Evolutionary conservation across 129 eudicot species (phyloP), one percentile per base, ranked within the genome.

Genomic region (Dittrichia graveolens): DNA sequence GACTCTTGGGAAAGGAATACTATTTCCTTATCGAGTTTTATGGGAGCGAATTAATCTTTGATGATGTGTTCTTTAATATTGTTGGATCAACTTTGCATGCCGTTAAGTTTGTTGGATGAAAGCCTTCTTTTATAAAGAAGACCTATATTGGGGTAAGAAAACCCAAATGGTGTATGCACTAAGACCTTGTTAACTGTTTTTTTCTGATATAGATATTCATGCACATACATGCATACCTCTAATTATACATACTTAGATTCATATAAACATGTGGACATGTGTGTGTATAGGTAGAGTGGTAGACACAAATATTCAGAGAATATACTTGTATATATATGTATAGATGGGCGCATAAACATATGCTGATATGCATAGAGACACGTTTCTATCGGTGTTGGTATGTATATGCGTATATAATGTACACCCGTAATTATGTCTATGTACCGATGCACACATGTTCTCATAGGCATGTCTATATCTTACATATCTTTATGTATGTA

Each of bases 1-100:
- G 31, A 24, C n/a, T n/a, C n/a, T n/a, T n/a, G n/a, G 58, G 73
- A 50, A 37, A 60, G 52, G 41, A 19, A n/a, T n/a, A n/a, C n/a
- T n/a, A n/a, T n/a, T n/a, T n/a, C n/a, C n/a, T n/a, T n/a, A n/a
- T n/a, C n/a, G n/a, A n/a, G n/a, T n/a, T n/a, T n/a, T n/a, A n/a
- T n/a, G n/a, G n/a, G n/a, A n/a, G n/a, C n/a, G n/a, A n/a, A n/a
- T n/a, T n/a, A n/a, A n/a, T n/a, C n/a, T n/a, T n/a, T n/a, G n/a
- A n/a, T n/a, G n/a, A n/a, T n/a, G n/a, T n/a, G n/a, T n/a, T n/a
- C n/a, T n/a, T n/a, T n/a, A n/a, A n/a, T n/a, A n/a, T n/a, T n/a
- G n/a, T n/a, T n/a, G n/a, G n/a, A n/a, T n/a, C n/a, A n/a, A n/a
- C n/a, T n/a, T n/a, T n/a, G n/a, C n/a, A 24, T 24, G 31, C 31